These are phyloP conservation scores for Diaporthe sp. DNA, from an alignment of 2,329 filamentous ascomycete genomes.

Conservation along the genomic window DNA sequence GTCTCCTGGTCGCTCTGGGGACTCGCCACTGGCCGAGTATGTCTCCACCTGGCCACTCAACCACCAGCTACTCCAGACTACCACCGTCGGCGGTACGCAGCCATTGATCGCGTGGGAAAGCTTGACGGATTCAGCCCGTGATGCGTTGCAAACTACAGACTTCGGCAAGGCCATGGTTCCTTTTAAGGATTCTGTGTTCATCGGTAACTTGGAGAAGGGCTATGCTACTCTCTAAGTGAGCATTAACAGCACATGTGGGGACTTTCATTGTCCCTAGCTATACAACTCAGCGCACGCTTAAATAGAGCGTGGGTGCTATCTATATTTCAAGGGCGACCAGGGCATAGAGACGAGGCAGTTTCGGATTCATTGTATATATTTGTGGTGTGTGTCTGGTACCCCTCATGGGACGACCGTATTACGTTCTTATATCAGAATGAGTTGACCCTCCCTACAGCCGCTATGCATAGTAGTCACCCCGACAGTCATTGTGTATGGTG, in stretches of 20 bases:
- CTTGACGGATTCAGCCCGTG: conserved; percentile 52
- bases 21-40: conserved; percentile 51
- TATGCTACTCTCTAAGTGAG: conserved; percentile 16
- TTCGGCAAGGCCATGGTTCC: conserved; percentile 51
- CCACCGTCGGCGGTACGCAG: conserved; percentile 53
- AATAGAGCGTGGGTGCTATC: too few species aligned
- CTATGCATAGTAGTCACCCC: not conserved
- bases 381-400: not conserved
- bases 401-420: not conserved
- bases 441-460: not conserved
- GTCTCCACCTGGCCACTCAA: conserved; percentile 50
- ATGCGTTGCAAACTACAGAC: conserved; percentile 53
- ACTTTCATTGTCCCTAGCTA: not conserved
- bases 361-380: not conserved
- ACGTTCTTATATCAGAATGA: not conserved
- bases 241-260: not conserved
- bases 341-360: not conserved
- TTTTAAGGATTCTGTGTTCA: conserved; percentile 36
- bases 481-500: conserved; percentile 2
- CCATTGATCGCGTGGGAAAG: conserved; percentile 60
- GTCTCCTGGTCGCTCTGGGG: conserved; percentile 41
- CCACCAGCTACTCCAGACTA: conserved; percentile 55
- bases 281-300: not conserved
- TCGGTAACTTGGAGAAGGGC: conserved; percentile 28
- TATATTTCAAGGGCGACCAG: not conserved